A percentile compares a stretch with the other conserved stretches of the same genome.
Evolutionary conservation across 2,329 filamentous ascomycete species (phyloP).

Genomic region (Mollisiaceae sp.): DNA sequence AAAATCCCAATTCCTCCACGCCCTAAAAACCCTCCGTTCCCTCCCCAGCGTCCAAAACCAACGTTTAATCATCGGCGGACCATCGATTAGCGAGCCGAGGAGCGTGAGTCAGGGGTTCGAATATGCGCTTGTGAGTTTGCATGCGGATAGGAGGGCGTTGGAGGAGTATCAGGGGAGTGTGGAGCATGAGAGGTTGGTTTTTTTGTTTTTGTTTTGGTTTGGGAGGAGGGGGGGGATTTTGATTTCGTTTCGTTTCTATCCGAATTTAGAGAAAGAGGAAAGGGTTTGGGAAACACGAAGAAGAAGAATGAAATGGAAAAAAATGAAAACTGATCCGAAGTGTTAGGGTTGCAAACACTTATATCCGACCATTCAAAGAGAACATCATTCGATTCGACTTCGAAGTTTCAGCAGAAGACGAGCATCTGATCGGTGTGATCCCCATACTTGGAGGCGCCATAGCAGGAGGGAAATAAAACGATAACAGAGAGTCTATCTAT

Average conservation of each 20-base stretch:
- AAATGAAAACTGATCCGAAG: not conserved
- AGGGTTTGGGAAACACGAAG: not conserved
- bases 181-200: conserved; percentile 30
- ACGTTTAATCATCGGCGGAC: conserved; percentile 33
- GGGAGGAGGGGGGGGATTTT: not conserved
- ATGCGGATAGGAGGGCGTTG: conserved; percentile 26
- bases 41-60: conserved; percentile 30
- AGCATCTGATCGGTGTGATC: conserved; percentile 24
- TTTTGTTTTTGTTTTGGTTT: not conserved
- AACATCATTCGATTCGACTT: conserved; percentile 34
- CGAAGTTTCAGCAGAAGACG: conserved; percentile 31
- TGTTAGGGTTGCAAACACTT: conserved; percentile 26
- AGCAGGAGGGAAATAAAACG: not conserved
- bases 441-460: conserved; percentile 10
- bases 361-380: conserved; percentile 32
- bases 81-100: conserved; percentile 31
- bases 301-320: too few relatives aligned
- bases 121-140: conserved; percentile 33
- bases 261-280: too few relatives aligned
- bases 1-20: conserved; percentile 27
- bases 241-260: too few relatives aligned
- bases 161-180: conserved; percentile 33
- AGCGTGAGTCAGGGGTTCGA: conserved; percentile 33
- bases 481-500: not conserved
- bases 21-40: conserved; percentile 27